A percentile compares a stretch with the other conserved stretches of the same genome.
These are phyloP conservation scores for Myxozyma sirexii DNA, from an alignment of 805 yeast species.

Conservation along the genomic window DNA sequence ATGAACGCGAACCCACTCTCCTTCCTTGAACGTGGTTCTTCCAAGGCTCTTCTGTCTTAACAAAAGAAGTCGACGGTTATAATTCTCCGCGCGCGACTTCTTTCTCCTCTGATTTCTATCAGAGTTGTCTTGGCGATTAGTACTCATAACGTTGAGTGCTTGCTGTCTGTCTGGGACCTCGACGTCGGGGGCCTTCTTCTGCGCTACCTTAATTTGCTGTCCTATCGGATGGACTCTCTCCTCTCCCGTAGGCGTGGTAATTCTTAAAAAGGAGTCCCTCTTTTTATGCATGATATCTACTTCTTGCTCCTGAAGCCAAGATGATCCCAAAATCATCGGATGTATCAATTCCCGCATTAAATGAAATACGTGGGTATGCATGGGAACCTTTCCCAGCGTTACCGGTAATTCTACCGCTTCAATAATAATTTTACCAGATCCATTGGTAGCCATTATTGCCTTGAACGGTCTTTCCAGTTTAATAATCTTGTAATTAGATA, in stretches of 20 bases:
- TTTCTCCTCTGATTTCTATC: no score
- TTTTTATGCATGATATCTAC: background rate
- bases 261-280: background rate
- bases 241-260: background rate
- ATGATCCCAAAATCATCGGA: background rate
- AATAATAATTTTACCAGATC: background rate
- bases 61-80: no score
- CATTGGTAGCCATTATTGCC: background rate
- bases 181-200: no score
- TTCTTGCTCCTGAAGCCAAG: background rate
- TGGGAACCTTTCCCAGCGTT: background rate
- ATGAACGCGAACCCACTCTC: background rate
- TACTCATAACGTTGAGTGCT: no score
- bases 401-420: background rate
- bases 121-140: no score
- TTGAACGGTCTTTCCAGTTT: background rate
- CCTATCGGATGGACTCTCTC: no score
- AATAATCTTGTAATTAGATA: background rate
- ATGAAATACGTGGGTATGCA: background rate
- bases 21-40: background rate
- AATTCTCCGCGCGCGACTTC: no score
- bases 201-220: no score
- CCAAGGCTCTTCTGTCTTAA: background rate
- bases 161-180: no score
- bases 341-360: background rate